These are phyloP conservation scores for Teunomyces kruisii DNA, from an alignment of 805 yeast species.

Conservation along the genomic window DNA sequence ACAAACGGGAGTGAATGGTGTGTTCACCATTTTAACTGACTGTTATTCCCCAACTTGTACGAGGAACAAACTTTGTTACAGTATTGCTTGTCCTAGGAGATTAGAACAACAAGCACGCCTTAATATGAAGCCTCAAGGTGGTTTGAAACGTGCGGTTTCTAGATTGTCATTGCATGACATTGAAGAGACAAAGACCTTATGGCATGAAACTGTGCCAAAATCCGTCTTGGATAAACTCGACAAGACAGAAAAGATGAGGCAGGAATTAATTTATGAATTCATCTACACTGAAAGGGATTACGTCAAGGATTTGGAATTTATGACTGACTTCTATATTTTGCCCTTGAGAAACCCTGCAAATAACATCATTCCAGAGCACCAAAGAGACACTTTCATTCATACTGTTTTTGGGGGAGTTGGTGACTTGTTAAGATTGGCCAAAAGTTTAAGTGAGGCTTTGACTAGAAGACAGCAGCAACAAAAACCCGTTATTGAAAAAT, in stretches of 20 bases:
- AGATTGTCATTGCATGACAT: conserved; percentile 63
- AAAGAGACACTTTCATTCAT: conserved; percentile 86
- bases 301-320: conserved; percentile 89
- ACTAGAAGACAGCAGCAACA: conserved; percentile 79
- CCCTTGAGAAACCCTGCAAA: conserved; percentile 74
- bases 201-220: conserved; percentile 91
- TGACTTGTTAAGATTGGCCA: conserved; percentile 82
- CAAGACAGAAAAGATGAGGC: conserved; percentile 85
- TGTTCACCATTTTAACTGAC: conserved; percentile 86
- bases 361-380: conserved; percentile 81
- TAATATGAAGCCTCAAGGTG: conserved; percentile 85
- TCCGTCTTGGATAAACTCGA: conserved; percentile 74
- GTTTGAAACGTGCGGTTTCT: conserved; percentile 72
- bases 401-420: conserved; percentile 88
- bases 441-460: conserved; percentile 83
- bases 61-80: conserved; percentile 81
- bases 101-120: conserved; percentile 93
- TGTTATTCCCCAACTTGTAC: conserved; percentile 98
- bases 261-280: conserved; percentile 92
- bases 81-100: conserved; percentile 94
- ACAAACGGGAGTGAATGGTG: conserved; percentile 70
- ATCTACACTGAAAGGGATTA: conserved; percentile 93
- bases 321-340: conserved; percentile 91
- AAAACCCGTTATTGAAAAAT: conserved; percentile 76
- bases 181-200: conserved; percentile 78